phyloP scores from a whole-genome alignment of 1,139 yeast genomes.

The Geotrichum phurueaensis region DNA sequence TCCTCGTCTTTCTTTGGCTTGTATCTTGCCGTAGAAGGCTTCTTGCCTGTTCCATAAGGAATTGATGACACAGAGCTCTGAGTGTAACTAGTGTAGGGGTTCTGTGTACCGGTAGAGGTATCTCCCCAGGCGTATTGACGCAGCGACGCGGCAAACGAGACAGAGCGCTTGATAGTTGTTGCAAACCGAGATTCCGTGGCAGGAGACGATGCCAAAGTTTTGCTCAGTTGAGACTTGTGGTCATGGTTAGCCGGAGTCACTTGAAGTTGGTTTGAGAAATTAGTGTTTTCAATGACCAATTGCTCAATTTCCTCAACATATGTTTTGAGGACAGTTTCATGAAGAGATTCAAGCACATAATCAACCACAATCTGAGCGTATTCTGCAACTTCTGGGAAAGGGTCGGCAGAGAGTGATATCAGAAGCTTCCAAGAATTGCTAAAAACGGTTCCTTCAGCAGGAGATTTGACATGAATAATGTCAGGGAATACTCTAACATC shows the following conservation, averaged over 20 bases:
- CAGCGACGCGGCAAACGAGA: conserved; percentile 35
- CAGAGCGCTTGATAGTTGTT: conserved; percentile 34
- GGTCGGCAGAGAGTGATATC: conserved; percentile 78
- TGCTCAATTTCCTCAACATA: conserved; percentile 20
- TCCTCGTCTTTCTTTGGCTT: conserved; percentile 20
- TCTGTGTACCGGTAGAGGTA: neutral
- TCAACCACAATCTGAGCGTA: conserved; percentile 74
- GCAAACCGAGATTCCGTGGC: conserved; percentile 22
- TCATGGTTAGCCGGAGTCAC: neutral
- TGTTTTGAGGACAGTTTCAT: conserved; percentile 51
- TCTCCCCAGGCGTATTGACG: conserved; percentile 31
- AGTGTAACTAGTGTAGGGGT: neutral
- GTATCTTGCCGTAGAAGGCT: conserved; percentile 32
- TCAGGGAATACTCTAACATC: conserved; percentile 48
- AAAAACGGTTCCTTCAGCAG: conserved; percentile 54
- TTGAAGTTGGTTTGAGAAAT: neutral
- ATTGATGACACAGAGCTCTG: conserved; percentile 17
- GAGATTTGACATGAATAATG: conserved; percentile 42
- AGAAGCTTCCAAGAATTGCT: conserved; percentile 84
- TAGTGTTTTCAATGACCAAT: conserved; percentile 11
- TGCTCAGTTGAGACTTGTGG: conserved; percentile 8
- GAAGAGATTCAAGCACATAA: conserved; percentile 58
- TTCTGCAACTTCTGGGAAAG: conserved; percentile 73
- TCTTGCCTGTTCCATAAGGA: conserved; percentile 31
- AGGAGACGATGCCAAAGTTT: conserved; percentile 11